Percentiles rank a stretch among this genome's conserved stretches.
phyloP scores from a whole-genome alignment of 331 rosid species.

The Pyrus hybrid region DNA sequence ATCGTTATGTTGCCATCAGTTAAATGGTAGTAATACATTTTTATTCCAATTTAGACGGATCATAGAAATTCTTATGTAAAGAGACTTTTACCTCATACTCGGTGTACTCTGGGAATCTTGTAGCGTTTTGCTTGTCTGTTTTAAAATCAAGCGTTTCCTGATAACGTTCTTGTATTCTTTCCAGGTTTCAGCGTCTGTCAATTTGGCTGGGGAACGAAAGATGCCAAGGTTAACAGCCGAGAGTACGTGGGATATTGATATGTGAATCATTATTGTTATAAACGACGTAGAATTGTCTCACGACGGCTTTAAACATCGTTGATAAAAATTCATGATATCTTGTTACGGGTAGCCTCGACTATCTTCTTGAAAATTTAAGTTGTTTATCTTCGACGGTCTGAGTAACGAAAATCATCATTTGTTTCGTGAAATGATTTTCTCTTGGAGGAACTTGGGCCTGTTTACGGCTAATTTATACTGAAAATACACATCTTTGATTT shows the following conservation, averaged over 20 bases:
- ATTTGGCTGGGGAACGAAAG: constrained; percentile 58
- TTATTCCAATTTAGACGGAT: no score
- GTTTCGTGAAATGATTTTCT: background rate
- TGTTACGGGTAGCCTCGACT: no score
- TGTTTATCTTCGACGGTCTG: background rate
- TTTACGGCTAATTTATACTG: background rate
- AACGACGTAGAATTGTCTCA: background rate
- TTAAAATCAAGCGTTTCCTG: background rate
- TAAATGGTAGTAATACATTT: no score
- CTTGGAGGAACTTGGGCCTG: background rate
- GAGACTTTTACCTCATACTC: background rate
- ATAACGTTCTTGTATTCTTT: constrained; percentile 8
- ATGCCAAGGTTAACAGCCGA: constrained; percentile 63
- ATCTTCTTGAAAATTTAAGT: background rate
- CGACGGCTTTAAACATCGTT: constrained; percentile 9
- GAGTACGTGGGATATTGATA: constrained; percentile 60
- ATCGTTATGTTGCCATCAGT: background rate
- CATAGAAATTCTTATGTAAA: background rate
- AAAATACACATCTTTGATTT: background rate
- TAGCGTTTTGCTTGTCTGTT: background rate
- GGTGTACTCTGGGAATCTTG: background rate
- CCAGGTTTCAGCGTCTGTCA: constrained; percentile 58
- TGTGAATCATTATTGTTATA: constrained; percentile 9
- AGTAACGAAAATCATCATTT: background rate
- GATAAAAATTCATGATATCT: no score